phyloP scores from a whole-genome alignment of 176 grass and related monocot genomes.

The Musa schizocarpa region DNA sequence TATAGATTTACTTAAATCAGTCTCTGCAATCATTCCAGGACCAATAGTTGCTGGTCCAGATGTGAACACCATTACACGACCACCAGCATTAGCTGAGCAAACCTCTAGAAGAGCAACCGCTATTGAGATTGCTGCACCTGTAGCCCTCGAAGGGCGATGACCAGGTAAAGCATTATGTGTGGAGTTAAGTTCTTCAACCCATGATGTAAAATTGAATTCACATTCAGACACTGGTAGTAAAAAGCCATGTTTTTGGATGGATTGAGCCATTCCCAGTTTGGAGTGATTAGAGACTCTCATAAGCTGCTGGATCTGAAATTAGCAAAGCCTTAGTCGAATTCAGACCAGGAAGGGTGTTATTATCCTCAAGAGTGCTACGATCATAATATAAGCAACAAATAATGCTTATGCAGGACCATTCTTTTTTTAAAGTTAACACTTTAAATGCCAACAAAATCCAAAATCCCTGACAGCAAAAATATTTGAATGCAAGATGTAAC shows the following conservation, averaged over 20 bases:
- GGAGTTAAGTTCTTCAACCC: constrained; percentile 65
- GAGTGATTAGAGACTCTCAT: constrained; percentile 46
- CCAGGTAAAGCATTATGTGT: constrained; percentile 36
- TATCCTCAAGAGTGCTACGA: neutral
- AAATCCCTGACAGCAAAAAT: neutral
- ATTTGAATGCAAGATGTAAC: neutral
- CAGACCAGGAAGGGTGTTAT: neutral
- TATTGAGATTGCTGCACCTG: constrained; percentile 69
- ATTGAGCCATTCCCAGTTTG: constrained; percentile 40
- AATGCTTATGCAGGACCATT: neutral
- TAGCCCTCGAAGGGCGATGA: constrained; percentile 52
- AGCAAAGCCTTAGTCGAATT: neutral
- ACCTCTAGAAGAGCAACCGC: constrained; percentile 87
- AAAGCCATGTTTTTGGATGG: constrained; percentile 42
- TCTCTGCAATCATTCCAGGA: constrained; percentile 72
- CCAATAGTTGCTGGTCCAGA: constrained; percentile 82
- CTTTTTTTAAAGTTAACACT: neutral
- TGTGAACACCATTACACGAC: constrained; percentile 79
- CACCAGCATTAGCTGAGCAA: constrained; percentile 49
- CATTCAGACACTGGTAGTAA: constrained; percentile 84
- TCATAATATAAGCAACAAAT: neutral
- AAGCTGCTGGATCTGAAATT: constrained; percentile 73
- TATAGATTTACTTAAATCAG: constrained; percentile 67
- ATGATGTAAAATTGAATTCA: constrained; percentile 86
- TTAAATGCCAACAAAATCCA: neutral